Evolutionary conservation across 805 yeast species (phyloP), one percentile per base, ranked within the genome.

Genomic region (Sporopachydermia lactativora): DNA sequence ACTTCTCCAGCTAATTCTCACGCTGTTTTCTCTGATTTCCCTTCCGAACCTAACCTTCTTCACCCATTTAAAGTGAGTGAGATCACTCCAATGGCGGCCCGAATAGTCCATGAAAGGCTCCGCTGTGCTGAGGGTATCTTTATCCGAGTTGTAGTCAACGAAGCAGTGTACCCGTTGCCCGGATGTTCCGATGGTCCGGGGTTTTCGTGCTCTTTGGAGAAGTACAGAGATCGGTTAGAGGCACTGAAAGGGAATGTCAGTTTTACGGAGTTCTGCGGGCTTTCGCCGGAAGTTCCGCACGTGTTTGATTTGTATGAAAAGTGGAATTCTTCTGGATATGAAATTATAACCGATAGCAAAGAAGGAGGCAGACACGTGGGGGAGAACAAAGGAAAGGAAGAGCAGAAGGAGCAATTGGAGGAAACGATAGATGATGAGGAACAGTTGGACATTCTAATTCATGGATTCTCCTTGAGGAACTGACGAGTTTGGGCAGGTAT

Each of bases 61-160:
- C 58, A 66, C 43, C 58, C 64, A 11, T 77, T 67, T 61, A 66
- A 62, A 52, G 62, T 59, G 45, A 58, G 65, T 4, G 71, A 74
- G 48, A 53, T 72, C 36, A 64, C 65, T 17, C 81, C 81, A 40
- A 70, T 70, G 75, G 80, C 77, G 28, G 76, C 71, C 2, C 61
- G 74, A 44, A 49, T 72, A 15, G 59, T 70, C 19, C 51, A 70
- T 17, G 81, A 75, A 56, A 62, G 73, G 46, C 54, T 70, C 42
- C 52, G 52, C 40, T 73, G 77, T 53, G 59, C 58, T 34, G 51
- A 48, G 18, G 54, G 55, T 3, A 46, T 48, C 14, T 74, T 58
- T 49, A 71, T 73, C 13, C 66, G 78, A 52, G 58, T 62, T 31
- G 54, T 70, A 4, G 47, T 71, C 15, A 73, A 73, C 49, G 77